Evolutionary conservation across 306 rosid species (phyloP).

Genomic region (Gillenia trifoliata): DNA sequence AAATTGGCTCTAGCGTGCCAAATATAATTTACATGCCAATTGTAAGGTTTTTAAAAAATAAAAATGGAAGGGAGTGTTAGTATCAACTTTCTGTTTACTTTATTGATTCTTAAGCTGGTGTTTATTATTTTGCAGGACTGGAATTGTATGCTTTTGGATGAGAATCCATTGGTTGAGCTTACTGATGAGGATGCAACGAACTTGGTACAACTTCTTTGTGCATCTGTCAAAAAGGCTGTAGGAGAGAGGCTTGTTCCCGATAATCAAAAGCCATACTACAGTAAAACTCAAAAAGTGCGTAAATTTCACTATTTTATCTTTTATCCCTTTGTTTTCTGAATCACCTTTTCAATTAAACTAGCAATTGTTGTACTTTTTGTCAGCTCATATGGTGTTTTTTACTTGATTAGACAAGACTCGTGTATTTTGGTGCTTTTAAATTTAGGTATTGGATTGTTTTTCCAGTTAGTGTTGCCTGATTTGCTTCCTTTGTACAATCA

Average conservation of each 20-base stretch:
- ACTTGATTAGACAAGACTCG: background rate
- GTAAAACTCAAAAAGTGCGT: constrained; percentile 86
- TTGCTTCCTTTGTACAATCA: background rate
- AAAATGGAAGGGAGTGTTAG: too few relatives aligned
- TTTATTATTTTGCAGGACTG: constrained; percentile 66
- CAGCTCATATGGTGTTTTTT: background rate
- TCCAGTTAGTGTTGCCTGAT: background rate
- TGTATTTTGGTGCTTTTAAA: background rate
- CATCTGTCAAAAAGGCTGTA: constrained; percentile 89
- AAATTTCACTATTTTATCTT: constrained; percentile 18
- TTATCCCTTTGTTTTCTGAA: background rate
- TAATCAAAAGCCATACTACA: constrained; percentile 71
- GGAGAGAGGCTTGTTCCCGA: constrained; percentile 97
- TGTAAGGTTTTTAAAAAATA: background rate
- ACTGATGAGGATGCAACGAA: constrained; percentile 87
- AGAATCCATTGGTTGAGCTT: constrained; percentile 62
- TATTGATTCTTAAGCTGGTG: constrained; percentile 19
- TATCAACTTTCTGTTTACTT: background rate
- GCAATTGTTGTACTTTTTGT: background rate
- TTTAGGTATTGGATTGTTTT: background rate
- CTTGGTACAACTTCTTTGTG: constrained; percentile 86
- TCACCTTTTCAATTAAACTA: background rate
- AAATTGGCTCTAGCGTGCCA: background rate
- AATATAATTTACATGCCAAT: background rate
- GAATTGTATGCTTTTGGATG: constrained; percentile 95